Evolutionary conservation across 2,329 filamentous ascomycete species (phyloP), one percentile per base, ranked within the genome.

Genomic region (Orbilia brochopaga): DNA sequence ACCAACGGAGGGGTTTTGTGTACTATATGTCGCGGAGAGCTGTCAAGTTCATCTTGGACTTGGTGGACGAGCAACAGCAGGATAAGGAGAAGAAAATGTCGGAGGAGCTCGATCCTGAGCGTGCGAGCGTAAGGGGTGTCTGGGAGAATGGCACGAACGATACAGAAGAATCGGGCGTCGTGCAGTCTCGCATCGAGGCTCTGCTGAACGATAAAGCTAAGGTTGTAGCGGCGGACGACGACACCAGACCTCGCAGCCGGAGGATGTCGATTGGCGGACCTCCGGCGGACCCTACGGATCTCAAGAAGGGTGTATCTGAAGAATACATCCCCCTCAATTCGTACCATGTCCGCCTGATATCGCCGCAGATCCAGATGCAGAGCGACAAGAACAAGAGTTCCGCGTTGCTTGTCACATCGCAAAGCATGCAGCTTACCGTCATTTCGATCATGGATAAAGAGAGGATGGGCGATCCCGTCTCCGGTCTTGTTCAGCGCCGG

Each of bases 371-470:
- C 69, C 94, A 99, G 79, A 84, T 99, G 50, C 93, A 99, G 78
- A 97, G 94, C 79, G 94, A 99, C 78, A 97, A 97, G 83, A 97
- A 99, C 79, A 89, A 89, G 73, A 96, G 96, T 79, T 90, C 96
- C 66, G 94, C 95, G n/a, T 90, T 97, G 3, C 83, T 99, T n/a
- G 88, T 97, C 52, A 94, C 93, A 1, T 92, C 92, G 27, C 97
- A 97, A 80, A 91, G 92, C 59, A 99, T 99, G 92, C 92, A 97
- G 79, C 86, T 97, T 64, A 97, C 97, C 81, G 90, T 99, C 10
- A 86, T 99, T 19, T 93, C 97, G 75, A 93, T 99, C 76, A 96
- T 97, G 90, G 94, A 99, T 81, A 97, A 96, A 80, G 89, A 92
- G 77, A 86, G 94, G 72, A 86, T 97, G 64, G 92, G 88, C 53